phyloP scores from a whole-genome alignment of 306 rosid species.

The Cajanus cajan region DNA sequence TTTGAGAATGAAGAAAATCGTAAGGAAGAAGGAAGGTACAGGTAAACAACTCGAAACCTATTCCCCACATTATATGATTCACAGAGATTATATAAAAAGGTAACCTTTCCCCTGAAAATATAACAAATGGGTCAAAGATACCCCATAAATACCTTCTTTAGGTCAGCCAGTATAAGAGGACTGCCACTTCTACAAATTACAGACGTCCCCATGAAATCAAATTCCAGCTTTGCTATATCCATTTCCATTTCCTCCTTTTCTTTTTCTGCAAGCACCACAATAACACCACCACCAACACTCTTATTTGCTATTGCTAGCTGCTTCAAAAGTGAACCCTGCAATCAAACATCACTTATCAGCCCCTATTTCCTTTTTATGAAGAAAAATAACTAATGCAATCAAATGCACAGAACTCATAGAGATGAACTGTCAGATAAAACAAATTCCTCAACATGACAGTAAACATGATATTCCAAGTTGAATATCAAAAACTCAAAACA shows the following conservation, averaged over 20 bases:
- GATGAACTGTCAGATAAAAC: background rate
- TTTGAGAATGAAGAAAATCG: slow-evolving; percentile 1
- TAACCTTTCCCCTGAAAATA: background rate
- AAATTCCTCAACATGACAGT: background rate
- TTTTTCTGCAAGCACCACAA: slow-evolving; percentile 97
- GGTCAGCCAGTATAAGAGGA: slow-evolving; percentile 92
- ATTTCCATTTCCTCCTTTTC: slow-evolving; percentile 99
- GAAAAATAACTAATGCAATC: slow-evolving; percentile 21
- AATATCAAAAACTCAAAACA: background rate
- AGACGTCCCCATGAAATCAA: slow-evolving; percentile 94
- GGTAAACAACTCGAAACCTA: background rate
- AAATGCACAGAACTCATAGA: background rate
- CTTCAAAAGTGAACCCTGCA: slow-evolving; percentile 94
- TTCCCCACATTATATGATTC: slow-evolving; percentile 3
- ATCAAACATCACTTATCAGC: slow-evolving; percentile 26
- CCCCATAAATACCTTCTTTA: slow-evolving; percentile 68
- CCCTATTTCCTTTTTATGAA: slow-evolving; percentile 14
- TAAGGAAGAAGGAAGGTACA: background rate
- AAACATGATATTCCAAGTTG: slow-evolving; percentile 4
- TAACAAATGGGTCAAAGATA: slow-evolving; percentile 24
- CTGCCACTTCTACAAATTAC: slow-evolving; percentile 99
- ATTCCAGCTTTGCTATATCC: slow-evolving; percentile 94
- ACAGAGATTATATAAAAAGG: slow-evolving; percentile 4
- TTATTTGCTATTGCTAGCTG: slow-evolving; percentile 95
- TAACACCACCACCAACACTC: slow-evolving; percentile 92